Base-by-base conservation (phyloP, 2,329 filamentous ascomycete species). In the Aaosphaeria arxii region DNA sequence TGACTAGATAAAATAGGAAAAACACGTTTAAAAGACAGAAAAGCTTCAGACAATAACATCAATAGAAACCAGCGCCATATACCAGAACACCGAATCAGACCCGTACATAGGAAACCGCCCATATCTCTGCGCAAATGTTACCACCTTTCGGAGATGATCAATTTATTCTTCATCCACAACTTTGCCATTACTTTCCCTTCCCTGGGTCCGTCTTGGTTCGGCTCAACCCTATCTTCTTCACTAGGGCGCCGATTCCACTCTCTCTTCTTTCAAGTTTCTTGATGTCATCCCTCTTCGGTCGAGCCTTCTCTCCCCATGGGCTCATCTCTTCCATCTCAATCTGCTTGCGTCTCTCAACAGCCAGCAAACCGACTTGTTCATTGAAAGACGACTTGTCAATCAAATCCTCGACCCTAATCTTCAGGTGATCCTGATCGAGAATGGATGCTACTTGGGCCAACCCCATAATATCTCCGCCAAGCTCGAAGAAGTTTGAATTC, bases 401-500 rank as follows among this genome's bases (percentile, higher is more conserved):
- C 38, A 68, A 40, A 43, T 68, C 64, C 48, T 68, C 64, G 5
- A 68, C 62, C 5, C 57, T 47, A 3, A 67, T 51, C 13, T 47
- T 56, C 33, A 65, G 47, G 4, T 59, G 61, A 7, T 61, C 54
- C 33, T 61, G 55, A 31, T 62, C 60, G 4, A 67, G 56, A 6
- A 64, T 66, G 11, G 57, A 59, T 0, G 62, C 55, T 24, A 69
- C 51, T 46, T 67, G 64, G 24, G 64, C 64, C 6, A 66, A 45
- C 11, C 62, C 64, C 59, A 68, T 66, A 31, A 69, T 64, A 40
- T 66, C 64, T 1, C 64, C 66, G 11, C 64, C 63, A 2, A 67
- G 57, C 30, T 66, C 55, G 57, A 67, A 69, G 51, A 67, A 69
- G 44, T 62, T 58, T 13, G 64, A 64, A 30, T 44, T 47, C 5